Base-by-base conservation (phyloP, 257 asterid genomes). In the Solanum peruvianum region DNA sequence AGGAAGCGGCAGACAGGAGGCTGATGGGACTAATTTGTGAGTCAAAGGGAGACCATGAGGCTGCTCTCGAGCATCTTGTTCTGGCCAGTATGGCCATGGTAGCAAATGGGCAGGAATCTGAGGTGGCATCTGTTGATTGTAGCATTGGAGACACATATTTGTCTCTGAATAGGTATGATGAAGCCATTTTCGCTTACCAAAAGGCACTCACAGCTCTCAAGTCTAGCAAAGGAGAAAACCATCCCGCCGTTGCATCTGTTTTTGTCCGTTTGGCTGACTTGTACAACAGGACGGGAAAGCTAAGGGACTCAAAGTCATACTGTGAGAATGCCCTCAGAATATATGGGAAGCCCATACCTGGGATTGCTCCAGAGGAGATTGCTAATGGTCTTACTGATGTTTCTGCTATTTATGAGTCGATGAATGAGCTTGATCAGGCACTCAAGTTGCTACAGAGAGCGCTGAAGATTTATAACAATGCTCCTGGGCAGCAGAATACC, bases 51-150 rank as follows among this genome's bases (percentile, higher is more conserved):
- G 95, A 96, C 47, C 98, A 95, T 47, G 99, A 96, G 86, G 89
- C 92, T 83, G 98, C 99, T 18, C 98, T 97, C 12, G 99, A 97
- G 91, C 98, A 97, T 91, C 95, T 97, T 42, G 99, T 97, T 62
- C 84, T 97, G 87, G 98, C 99, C 86, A 95, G 98, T 94, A 94
- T 95, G 98, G 92, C 98, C 18, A 94, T 96, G 98, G 98, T 89
- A 89, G 96, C 98, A 33, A 94, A 91, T 47, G 99, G 98, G 86
- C 98, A 93, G 83, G 98, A 96, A 89, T 85, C 97, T 0, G 99
- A 96, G 47, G 99, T 95, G 84, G 97, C 98, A 20, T 87, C 95
- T 11, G 93, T 95, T 15, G 98, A 95, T 90, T 92, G 94, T 89
- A 95, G 98, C 93, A 97, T 97, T 25, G 98, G 99, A 6, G 98